Evolutionary conservation across 2,329 filamentous ascomycete species (phyloP).

Genomic region (Phaeosphaeria sp.): DNA sequence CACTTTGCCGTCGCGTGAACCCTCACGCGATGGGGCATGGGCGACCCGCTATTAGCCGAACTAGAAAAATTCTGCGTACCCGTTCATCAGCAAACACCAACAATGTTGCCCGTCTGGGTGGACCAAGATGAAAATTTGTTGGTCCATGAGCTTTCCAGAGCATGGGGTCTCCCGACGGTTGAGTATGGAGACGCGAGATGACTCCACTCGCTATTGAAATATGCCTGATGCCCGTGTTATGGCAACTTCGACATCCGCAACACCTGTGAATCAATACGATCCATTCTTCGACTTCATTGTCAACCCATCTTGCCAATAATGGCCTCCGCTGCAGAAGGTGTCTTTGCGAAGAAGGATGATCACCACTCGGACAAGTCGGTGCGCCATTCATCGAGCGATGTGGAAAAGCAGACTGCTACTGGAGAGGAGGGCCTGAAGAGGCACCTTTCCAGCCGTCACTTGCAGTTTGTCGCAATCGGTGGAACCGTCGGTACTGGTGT

Average conservation of each 20-base stretch:
- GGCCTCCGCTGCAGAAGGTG: conserved; percentile 30
- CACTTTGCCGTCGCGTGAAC: conserved; percentile 13
- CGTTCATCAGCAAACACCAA: conserved; percentile 22
- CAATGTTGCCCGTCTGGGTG: conserved; percentile 29
- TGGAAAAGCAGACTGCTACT: conserved; percentile 44
- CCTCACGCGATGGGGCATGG: conserved; percentile 15
- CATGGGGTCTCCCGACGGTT: conserved; percentile 34
- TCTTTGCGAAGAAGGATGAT: conserved; percentile 34
- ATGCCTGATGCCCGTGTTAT: conserved; percentile 19
- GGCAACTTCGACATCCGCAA: conserved; percentile 17
- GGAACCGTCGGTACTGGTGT: conserved; percentile 60
- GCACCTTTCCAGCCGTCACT: conserved; percentile 45
- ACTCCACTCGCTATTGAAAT: conserved; percentile 35
- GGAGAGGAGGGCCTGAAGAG: conserved; percentile 39
- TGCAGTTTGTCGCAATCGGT: conserved; percentile 50
- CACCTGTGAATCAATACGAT: conserved; percentile 18
- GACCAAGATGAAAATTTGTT: conserved; percentile 42
- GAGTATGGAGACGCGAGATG: conserved; percentile 25
- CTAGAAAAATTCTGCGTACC: conserved; percentile 6
- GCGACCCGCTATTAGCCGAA: conserved; percentile 2
- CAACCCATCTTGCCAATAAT: conserved; percentile 17
- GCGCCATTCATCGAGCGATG: conserved; percentile 36
- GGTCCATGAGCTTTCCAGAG: conserved; percentile 30
- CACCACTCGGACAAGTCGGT: conserved; percentile 40
- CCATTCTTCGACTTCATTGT: conserved; percentile 14